Evolutionary conservation across 2,329 filamentous ascomycete genomes (phyloP).

Genomic region (Aspergillus spinulosporus): DNA sequence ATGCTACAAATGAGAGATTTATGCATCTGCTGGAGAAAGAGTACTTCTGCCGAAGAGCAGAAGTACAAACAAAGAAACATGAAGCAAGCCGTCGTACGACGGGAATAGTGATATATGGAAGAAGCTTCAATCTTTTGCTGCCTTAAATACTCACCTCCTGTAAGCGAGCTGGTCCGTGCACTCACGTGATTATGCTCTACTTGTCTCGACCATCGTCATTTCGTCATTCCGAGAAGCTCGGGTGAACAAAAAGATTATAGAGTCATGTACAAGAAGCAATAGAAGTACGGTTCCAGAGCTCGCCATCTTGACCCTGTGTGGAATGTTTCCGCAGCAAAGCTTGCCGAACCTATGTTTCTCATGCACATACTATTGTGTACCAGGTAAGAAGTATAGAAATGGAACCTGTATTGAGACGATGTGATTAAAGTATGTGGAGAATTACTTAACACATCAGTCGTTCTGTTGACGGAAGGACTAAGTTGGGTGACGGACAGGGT

Average conservation of each 20-base stretch:
- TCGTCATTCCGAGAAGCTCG: no score
- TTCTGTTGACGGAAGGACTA: no score
- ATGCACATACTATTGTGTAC: no score
- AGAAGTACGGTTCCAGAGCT: no score
- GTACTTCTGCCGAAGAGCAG: conserved; percentile 28
- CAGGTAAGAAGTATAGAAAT: no score
- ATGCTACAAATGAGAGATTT: conserved; percentile 26
- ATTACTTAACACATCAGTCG: not conserved
- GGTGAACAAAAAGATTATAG: no score
- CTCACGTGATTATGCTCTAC: conserved; percentile 25
- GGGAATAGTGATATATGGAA: conserved; percentile 23
- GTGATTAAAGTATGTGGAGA: no score
- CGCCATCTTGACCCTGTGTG: no score
- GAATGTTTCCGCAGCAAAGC: no score
- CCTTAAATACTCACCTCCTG: conserved; percentile 23
- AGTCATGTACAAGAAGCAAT: no score
- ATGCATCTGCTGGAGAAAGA: conserved; percentile 25
- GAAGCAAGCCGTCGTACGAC: conserved; percentile 15
- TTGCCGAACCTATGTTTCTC: no score
- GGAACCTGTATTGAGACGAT: no score
- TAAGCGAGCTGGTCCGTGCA: conserved; percentile 41
- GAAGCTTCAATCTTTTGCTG: conserved; percentile 13
- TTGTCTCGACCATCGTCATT: not conserved
- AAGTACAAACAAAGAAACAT: conserved; percentile 27
- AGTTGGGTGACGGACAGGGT: not conserved